Base-by-base conservation (phyloP, 2,329 filamentous ascomycete species). In the Penicillium brasilianum region DNA sequence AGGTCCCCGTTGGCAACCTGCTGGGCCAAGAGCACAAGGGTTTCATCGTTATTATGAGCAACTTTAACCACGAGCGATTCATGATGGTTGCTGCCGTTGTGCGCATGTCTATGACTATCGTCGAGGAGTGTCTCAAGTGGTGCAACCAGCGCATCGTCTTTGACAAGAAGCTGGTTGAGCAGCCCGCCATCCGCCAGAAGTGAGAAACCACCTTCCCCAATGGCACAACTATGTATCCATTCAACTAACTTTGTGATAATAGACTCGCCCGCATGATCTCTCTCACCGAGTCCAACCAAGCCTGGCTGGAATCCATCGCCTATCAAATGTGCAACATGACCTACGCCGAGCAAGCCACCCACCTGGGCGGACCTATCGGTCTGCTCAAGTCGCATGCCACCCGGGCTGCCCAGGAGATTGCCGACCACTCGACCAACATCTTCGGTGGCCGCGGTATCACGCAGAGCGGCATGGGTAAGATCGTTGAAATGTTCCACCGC, bases 51-150 rank as follows among this genome's bases (percentile, higher is more conserved):
- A 92, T 96, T 72, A 84, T 95, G 73, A 87, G 85, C 78, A 96
- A 96, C 80, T 96, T 96, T 81, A 95, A 95, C 82, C 91, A 95
- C 78, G 91, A 93, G 80, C 85, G 90, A 34, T 92, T 90, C 84
- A 89, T 85, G 78, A 92, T 93, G 89, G 82, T 83, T 59, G 88
- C 86, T 67, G 87, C 80, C 54, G 86, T 88, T 3, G 83, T 89
- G 61, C 87, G 90, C 54, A 83, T 85, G 77, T 87, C 83, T 57
- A 85, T 91, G 64, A 84, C 84, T 1, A 85, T 94, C 14, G 88
- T 92, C 13, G 91, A 96, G 76, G 92, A 96, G 74, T 94, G 88
- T 70, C 80, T 96, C 65, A 95, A 95, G 76, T 97, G 93, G 92
- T 84, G 88, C 34, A 92, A 95, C 80, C 93, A 96, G 79, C 88